Percentiles rank a stretch among this genome's conserved stretches.
Conservation (phyloP, 179 eudicot species). For the Silene noctiflora region DNA sequence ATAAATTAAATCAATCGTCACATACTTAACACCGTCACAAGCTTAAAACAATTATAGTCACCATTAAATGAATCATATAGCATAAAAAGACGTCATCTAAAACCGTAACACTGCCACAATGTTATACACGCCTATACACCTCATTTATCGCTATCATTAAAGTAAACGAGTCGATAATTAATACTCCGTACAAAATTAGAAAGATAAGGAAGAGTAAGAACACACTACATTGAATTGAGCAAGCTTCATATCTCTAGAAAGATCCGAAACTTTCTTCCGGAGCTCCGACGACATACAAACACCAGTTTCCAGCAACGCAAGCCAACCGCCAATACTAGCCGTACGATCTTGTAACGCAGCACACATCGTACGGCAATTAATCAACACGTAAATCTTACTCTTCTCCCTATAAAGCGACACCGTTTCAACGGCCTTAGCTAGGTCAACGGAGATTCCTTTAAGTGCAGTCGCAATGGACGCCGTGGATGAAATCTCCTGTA, state of each 20-base stretch:
- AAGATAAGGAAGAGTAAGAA: background rate
- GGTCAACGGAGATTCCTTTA: constrained; percentile 48
- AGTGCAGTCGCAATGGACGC: constrained; percentile 47
- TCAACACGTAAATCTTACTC: constrained; percentile 54
- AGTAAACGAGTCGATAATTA: background rate
- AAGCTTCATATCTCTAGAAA: constrained; percentile 57
- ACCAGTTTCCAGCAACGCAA: constrained; percentile 51
- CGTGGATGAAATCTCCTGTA: constrained; percentile 29
- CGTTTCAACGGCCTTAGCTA: constrained; percentile 38
- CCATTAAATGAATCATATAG: too few relatives aligned
- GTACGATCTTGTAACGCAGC: constrained; percentile 43
- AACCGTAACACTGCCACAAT: too few relatives aligned
- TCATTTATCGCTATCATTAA: too few relatives aligned
- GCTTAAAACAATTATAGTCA: too few relatives aligned
- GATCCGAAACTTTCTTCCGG: constrained; percentile 49
- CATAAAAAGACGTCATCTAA: too few relatives aligned
- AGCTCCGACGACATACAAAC: constrained; percentile 38
- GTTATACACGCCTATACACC: too few relatives aligned
- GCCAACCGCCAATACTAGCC: constrained; percentile 56
- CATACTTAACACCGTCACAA: too few relatives aligned
- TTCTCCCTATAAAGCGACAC: constrained; percentile 37
- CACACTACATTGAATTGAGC: constrained; percentile 45
- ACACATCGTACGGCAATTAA: constrained; percentile 45
- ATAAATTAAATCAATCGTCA: background rate
- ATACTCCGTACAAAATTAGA: background rate